These are phyloP conservation scores for Termitomyces sp. DNA, from an alignment of 768 basidiomycete species.

Conservation along the genomic window DNA sequence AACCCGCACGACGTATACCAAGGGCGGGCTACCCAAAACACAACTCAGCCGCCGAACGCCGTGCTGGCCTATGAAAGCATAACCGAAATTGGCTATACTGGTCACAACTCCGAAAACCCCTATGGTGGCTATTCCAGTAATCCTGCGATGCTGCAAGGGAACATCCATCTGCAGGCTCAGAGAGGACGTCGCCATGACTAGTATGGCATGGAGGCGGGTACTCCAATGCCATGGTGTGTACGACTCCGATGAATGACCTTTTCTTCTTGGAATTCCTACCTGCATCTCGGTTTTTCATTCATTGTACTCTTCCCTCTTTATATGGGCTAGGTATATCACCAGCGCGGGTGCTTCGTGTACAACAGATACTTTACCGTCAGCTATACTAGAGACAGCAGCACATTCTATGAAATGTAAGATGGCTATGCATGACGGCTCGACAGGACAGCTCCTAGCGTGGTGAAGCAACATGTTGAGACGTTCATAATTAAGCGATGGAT, in stretches of 20 bases:
- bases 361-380: conserved; percentile 13
- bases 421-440: neutral
- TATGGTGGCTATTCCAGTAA: conserved; percentile 17
- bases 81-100: neutral
- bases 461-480: neutral
- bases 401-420: neutral
- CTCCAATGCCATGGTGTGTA: conserved; percentile 17
- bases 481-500: neutral
- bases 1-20: conserved; percentile 54
- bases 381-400: neutral
- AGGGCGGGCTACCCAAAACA: conserved; percentile 29
- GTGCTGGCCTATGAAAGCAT: neutral
- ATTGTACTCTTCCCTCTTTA: neutral
- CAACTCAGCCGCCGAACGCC: neutral
- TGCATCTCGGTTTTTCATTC: conserved; percentile 1
- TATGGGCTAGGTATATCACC: neutral
- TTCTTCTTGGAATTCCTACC: neutral
- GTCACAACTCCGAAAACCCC: conserved; percentile 9
- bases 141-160: conserved; percentile 11
- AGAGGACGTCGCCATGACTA: conserved; percentile 26
- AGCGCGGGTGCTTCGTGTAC: conserved; percentile 11
- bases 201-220: conserved; percentile 20
- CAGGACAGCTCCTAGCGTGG: neutral
- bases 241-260: neutral
- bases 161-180: conserved; percentile 13